Evolutionary conservation across 2,329 filamentous ascomycete species (phyloP).

Genomic region (Alternaria conjuncta): DNA sequence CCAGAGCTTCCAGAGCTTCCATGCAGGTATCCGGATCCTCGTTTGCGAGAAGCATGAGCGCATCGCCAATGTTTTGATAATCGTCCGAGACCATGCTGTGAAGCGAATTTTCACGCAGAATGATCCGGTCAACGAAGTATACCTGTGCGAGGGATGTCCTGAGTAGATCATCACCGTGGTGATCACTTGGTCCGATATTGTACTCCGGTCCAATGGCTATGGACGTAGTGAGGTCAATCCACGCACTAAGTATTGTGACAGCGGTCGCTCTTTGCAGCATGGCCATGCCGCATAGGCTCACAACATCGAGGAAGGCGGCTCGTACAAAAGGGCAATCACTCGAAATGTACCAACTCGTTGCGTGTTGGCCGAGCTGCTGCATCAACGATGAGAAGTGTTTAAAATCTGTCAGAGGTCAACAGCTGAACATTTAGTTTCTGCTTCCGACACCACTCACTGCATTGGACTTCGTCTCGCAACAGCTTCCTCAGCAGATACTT

Average conservation of each 20-base stretch:
- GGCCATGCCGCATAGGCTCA: conserved; percentile 34
- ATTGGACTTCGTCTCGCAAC: conserved; percentile 14
- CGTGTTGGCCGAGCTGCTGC: conserved; percentile 22
- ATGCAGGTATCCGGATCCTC: conserved; percentile 37
- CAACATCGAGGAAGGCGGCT: conserved; percentile 47
- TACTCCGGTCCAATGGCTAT: conserved; percentile 30
- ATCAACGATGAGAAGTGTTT: conserved; percentile 25
- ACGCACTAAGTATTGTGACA: conserved; percentile 22
- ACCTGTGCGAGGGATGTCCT: conserved; percentile 27
- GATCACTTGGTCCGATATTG: conserved; percentile 12
- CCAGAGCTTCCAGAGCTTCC: conserved; percentile 29
- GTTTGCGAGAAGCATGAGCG: conserved; percentile 29
- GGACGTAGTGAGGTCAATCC: conserved; percentile 25
- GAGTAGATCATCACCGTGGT: conserved; percentile 22
- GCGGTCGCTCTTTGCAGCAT: conserved; percentile 28
- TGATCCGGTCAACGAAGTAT: conserved; percentile 35
- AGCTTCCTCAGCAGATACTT: conserved; percentile 42
- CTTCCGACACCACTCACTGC: conserved; percentile 14
- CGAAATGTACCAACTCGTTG: conserved; percentile 20
- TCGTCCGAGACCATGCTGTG: conserved; percentile 16
- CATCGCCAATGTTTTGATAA: conserved; percentile 31
- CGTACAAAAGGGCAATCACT: conserved; percentile 42
- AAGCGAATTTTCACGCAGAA: conserved; percentile 23
- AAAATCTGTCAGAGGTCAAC: conserved; percentile 17
- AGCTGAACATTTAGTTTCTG: background rate